Percentiles rank a stretch among this genome's conserved stretches.
phyloP scores from a whole-genome alignment of 2,329 filamentous ascomycete genomes.

The Arachnopeziza araneosa region DNA sequence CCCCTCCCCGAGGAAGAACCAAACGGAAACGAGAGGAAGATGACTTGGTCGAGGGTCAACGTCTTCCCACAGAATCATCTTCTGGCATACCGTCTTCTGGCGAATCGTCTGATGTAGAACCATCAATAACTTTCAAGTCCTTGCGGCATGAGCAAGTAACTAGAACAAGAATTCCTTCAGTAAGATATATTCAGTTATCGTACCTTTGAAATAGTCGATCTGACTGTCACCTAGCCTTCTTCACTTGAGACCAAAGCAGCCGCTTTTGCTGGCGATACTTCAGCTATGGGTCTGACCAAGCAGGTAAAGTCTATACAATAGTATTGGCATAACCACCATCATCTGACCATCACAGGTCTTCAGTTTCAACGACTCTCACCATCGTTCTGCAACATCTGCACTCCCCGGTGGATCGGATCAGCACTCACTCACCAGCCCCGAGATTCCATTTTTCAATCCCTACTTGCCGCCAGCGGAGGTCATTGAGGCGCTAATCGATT shows the following conservation, averaged over 20 bases:
- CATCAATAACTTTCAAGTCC: not conserved
- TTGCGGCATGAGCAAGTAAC: not conserved
- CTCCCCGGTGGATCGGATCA: not conserved
- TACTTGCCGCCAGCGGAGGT: not conserved
- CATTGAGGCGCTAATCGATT: not conserved
- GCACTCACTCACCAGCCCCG: not conserved
- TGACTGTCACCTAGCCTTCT: not conserved
- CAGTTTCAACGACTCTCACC: slow-evolving; percentile 1
- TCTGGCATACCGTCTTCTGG: not conserved
- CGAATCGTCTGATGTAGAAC: not conserved
- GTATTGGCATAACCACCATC: not conserved
- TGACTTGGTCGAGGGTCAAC: not conserved
- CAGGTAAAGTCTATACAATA: not conserved
- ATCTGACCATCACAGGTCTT: not conserved
- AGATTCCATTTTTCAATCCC: not conserved
- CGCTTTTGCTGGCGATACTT: not conserved
- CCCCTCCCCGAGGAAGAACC: not conserved
- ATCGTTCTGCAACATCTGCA: not conserved
- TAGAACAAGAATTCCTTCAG: not conserved
- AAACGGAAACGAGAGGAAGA: not conserved
- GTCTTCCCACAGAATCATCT: not conserved
- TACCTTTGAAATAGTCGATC: not conserved
- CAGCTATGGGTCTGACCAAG: not conserved
- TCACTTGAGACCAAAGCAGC: not conserved
- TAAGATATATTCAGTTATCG: not conserved